Percentiles rank a stretch among this genome's conserved stretches.
These are phyloP conservation scores for Wickerhamiella bombiphila DNA, from an alignment of 805 yeast species.

Conservation along the genomic window DNA sequence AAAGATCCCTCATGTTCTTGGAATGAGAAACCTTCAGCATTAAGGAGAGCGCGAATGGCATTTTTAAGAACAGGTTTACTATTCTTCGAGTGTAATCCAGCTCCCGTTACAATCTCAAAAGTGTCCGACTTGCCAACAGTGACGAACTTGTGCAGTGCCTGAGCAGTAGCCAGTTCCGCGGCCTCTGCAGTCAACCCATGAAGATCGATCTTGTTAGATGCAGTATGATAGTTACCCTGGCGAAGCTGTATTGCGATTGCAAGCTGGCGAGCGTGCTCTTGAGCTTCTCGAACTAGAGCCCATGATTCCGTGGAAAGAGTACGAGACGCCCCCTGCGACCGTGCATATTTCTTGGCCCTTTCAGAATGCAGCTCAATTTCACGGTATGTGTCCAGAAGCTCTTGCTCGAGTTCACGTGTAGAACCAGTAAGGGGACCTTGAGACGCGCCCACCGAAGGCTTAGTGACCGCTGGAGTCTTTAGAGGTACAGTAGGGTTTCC, in stretches of 20 bases:
- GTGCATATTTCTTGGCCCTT: background rate
- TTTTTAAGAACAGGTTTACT: background rate
- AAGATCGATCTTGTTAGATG: background rate
- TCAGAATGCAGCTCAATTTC: background rate
- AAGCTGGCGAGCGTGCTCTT: background rate
- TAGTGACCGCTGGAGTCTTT: too few species aligned
- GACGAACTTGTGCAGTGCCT: background rate
- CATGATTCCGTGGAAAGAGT: background rate
- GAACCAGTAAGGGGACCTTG: background rate
- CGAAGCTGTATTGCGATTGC: background rate
- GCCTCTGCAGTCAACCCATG: background rate
- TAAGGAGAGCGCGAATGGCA: background rate
- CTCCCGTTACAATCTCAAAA: slow-evolving; percentile 1
- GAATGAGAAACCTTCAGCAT: background rate
- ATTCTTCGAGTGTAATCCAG: background rate
- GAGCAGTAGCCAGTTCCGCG: background rate
- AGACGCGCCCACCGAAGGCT: background rate
- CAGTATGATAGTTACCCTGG: background rate
- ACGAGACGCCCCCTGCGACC: background rate
- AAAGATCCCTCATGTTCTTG: background rate
- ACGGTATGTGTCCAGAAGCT: background rate
- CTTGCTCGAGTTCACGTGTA: background rate
- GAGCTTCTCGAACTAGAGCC: background rate
- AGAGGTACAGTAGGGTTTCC: background rate
- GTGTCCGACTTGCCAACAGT: background rate